phyloP scores from a whole-genome alignment of 805 yeast genomes.

The Starmerella potacharoeniae region DNA sequence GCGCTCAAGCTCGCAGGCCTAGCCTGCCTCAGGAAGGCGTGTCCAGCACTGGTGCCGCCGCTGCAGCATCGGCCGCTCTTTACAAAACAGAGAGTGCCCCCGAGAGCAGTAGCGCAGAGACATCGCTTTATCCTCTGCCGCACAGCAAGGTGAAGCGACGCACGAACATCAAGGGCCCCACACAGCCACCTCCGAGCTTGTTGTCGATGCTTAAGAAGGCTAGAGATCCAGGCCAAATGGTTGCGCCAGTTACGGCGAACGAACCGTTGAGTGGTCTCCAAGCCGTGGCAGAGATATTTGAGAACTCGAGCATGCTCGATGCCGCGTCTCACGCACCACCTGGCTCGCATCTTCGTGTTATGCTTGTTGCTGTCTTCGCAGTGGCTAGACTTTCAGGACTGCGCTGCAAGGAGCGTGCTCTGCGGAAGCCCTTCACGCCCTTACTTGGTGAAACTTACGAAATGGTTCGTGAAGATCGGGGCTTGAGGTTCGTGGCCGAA shows the following conservation, averaged over 20 bases:
- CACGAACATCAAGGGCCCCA: constrained; percentile 42
- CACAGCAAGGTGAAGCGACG: constrained; percentile 39
- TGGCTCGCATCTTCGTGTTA: constrained; percentile 41
- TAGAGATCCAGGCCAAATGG: constrained; percentile 56
- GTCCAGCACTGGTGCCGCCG: neutral
- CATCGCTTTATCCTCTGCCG: constrained; percentile 57
- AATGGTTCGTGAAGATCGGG: constrained; percentile 71
- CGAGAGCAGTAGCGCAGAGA: constrained; percentile 11
- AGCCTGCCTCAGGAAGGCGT: neutral
- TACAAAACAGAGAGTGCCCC: neutral
- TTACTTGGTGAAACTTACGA: constrained; percentile 89
- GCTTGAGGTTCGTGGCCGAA: constrained; percentile 64
- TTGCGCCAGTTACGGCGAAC: constrained; percentile 90
- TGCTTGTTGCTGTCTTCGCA: constrained; percentile 73
- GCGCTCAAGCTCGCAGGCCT: too few species aligned
- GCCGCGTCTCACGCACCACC: constrained; percentile 42
- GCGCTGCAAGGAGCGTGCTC: constrained; percentile 61
- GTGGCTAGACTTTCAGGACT: constrained; percentile 58
- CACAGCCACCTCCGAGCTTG: constrained; percentile 68
- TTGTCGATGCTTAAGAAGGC: constrained; percentile 72
- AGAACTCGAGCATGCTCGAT: constrained; percentile 57
- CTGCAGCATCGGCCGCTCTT: neutral
- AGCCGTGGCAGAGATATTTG: constrained; percentile 66
- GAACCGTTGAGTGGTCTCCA: constrained; percentile 84
- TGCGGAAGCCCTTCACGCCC: constrained; percentile 91